Base-by-base conservation (phyloP, 75 land plant genomes). In the Picea sitchensis region DNA sequence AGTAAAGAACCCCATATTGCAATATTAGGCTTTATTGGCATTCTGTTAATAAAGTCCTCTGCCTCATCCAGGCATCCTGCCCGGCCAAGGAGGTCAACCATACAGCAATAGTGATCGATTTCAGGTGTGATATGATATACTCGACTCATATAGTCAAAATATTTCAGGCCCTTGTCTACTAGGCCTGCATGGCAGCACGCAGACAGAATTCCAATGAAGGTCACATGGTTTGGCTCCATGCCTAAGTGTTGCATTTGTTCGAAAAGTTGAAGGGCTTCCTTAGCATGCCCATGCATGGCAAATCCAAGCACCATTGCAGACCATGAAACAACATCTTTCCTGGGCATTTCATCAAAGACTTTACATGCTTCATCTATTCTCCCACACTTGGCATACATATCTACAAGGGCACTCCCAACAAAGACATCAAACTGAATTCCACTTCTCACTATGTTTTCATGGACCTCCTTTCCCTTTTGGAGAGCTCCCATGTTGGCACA, bases 261-360 rank as follows among this genome's bases (percentile, higher is more conserved):
- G 8, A 62, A 62, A 21, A 62, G 20, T 62, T 62, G 21, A 18
- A 62, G 23, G 64, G 64, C 64, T 62, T 18, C 64, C 64, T 18
- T 62, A 18, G 21, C 64, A 62, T 20, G 20, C n/a, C 64, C 64
- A 3, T 62, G 77, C 69, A 72, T 83, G 14, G 83, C 65, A 81
- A 11, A 83, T 6, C 85, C 85, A 64, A 65, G 20, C 41, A 81
- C 59, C 80, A 81, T 31, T 51, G 82, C 82, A 60, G 44, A 59
- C 82, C 82, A 81, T 31, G 82, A 36, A 18, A 78, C 64, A 11
- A 81, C 81, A 44, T 20, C 41, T 59, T 77, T 58, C 5, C 20
- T 17, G 21, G 82, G 78, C 78, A 77, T 60, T 65, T 14, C 23
- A n/a, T 64, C 44, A 64, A 77, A 77, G 15, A 77, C 76, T n/a